Evolutionary conservation across 108 stramenopile species (phyloP).

Genomic region (Skeletonema costatum): DNA sequence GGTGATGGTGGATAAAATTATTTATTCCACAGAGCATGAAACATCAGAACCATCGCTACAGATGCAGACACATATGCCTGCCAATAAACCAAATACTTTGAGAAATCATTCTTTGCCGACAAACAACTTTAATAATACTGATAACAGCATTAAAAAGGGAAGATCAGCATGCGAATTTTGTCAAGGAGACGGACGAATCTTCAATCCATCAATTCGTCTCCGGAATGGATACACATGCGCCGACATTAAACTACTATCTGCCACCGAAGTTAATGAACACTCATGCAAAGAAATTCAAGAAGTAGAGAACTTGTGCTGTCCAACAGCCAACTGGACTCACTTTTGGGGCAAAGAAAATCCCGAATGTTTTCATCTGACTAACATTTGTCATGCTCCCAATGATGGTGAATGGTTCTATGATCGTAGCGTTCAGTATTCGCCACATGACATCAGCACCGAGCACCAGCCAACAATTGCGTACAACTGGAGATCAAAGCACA

Average conservation of each 20-base stretch:
- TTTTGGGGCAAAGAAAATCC: not conserved
- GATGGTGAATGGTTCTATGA: not conserved
- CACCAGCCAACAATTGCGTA: not conserved
- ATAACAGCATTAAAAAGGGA: not conserved
- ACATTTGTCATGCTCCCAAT: not conserved
- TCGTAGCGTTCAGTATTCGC: not conserved
- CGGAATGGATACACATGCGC: not conserved
- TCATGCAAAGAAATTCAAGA: not conserved
- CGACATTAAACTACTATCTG: not conserved
- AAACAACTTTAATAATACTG: not conserved
- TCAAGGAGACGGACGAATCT: not conserved
- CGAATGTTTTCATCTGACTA: not conserved
- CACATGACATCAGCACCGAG: not conserved
- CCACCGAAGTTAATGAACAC: not conserved
- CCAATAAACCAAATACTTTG: too few relatives aligned
- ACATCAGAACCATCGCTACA: too few relatives aligned
- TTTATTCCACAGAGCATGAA: too few relatives aligned
- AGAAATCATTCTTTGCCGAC: not conserved
- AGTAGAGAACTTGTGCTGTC: not conserved
- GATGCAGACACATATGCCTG: too few relatives aligned
- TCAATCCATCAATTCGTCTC: not conserved
- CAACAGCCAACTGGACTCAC: not conserved
- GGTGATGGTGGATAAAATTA: not conserved
- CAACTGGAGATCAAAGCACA: not conserved
- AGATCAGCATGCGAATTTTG: not conserved